These are phyloP conservation scores for Oryza australiensis DNA, from an alignment of 176 grass and related monocot genomes.

Conservation along the genomic window DNA sequence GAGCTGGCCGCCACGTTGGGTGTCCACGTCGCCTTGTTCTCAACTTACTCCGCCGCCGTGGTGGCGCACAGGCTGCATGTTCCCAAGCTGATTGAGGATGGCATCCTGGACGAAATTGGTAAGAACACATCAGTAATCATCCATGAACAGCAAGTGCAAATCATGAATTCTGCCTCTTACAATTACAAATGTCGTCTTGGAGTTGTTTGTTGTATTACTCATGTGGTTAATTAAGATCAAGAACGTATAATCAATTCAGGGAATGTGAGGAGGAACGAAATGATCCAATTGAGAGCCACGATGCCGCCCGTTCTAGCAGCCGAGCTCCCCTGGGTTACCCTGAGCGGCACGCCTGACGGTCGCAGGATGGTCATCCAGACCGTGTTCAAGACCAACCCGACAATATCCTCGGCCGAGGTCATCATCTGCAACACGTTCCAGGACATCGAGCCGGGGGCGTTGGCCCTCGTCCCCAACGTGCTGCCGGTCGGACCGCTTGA, in stretches of 20 bases:
- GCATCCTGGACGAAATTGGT: conserved; percentile 55
- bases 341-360: neutral
- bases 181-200: neutral
- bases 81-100: conserved; percentile 46
- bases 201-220: neutral
- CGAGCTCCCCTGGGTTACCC: conserved; percentile 30
- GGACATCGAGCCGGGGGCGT: conserved; percentile 43
- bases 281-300: conserved; percentile 36
- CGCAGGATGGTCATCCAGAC: conserved; percentile 3
- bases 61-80: conserved; percentile 31
- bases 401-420: neutral
- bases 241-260: conserved; percentile 13
- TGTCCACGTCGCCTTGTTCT: conserved; percentile 37
- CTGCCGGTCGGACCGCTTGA: conserved; percentile 50
- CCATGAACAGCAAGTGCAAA: neutral
- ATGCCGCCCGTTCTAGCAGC: conserved; percentile 28
- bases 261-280: conserved; percentile 4
- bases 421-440: conserved; percentile 75
- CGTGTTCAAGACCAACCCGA: neutral
- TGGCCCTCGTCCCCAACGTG: conserved; percentile 32
- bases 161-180: neutral
- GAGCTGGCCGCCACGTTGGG: conserved; percentile 26
- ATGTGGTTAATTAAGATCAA: neutral
- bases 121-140: conserved; percentile 3
- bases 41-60: conserved; percentile 30